These are phyloP conservation scores for Fraxinus sp. DNA, from an alignment of 305 asterid species.

Conservation along the genomic window DNA sequence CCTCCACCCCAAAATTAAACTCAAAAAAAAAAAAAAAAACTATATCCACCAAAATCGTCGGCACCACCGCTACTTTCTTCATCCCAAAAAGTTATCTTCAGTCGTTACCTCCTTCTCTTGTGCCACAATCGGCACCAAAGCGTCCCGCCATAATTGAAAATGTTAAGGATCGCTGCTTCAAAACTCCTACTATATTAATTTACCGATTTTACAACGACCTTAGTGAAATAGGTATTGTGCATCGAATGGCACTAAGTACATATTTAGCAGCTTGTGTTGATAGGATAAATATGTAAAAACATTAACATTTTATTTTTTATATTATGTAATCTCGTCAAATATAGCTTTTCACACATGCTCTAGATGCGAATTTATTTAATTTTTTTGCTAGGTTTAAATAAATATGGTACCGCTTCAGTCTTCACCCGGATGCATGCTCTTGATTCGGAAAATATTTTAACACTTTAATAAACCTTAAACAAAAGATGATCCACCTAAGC, in stretches of 20 bases:
- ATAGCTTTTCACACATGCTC: not conserved
- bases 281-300: not conserved
- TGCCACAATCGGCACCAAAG: too few species aligned
- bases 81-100: too few species aligned
- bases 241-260: not conserved
- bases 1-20: too few species aligned
- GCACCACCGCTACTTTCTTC: too few species aligned
- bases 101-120: too few species aligned
- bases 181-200: too few species aligned
- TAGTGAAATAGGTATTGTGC: not conserved
- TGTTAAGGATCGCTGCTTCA: too few species aligned
- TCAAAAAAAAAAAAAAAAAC: too few species aligned
- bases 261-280: not conserved
- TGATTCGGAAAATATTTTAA: not conserved
- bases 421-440: not conserved
- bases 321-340: not conserved
- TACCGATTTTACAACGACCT: not conserved
- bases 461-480: not conserved
- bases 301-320: not conserved
- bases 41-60: too few species aligned
- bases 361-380: not conserved
- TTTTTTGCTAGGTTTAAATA: not conserved
- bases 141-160: too few species aligned
- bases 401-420: not conserved
- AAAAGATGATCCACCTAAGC: not conserved